Conservation (phyloP, 106 monocot species). For the Dendrobium catenatum region DNA sequence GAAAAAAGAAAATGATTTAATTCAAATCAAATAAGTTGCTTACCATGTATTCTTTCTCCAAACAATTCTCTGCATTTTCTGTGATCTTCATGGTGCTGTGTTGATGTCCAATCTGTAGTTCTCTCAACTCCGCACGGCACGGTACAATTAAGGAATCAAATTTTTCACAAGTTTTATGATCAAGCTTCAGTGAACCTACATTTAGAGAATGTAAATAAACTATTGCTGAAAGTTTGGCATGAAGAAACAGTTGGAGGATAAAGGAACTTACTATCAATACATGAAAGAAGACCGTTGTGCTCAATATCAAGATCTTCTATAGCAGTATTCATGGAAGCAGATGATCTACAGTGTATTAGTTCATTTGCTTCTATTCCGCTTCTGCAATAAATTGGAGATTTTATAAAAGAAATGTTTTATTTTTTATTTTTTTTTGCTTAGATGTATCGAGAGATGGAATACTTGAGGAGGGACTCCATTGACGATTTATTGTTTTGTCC, state of each 20-base stretch:
- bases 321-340: slow-evolving; percentile 36
- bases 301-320: slow-evolving; percentile 40
- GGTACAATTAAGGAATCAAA: slow-evolving; percentile 31
- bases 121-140: slow-evolving; percentile 27
- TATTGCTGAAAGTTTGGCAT: neutral
- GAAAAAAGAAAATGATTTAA: neutral
- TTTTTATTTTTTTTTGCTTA: neutral
- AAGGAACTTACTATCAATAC: slow-evolving; percentile 51
- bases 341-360: slow-evolving; percentile 33
- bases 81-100: slow-evolving; percentile 38
- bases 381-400: slow-evolving; percentile 22
- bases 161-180: slow-evolving; percentile 33
- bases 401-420: neutral
- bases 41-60: slow-evolving; percentile 72
- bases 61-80: slow-evolving; percentile 37
- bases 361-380: slow-evolving; percentile 48
- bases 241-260: neutral
- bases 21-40: neutral
- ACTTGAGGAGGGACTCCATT: slow-evolving; percentile 60
- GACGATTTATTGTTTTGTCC: slow-evolving; percentile 37
- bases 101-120: slow-evolving; percentile 43
- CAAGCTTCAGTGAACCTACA: slow-evolving; percentile 65
- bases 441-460: neutral
- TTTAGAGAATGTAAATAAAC: neutral
- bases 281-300: slow-evolving; percentile 44